Percentiles rank a stretch among this genome's conserved stretches.
Evolutionary conservation across 1,139 yeast species (phyloP).

Genomic region (Taphrina sp.): DNA sequence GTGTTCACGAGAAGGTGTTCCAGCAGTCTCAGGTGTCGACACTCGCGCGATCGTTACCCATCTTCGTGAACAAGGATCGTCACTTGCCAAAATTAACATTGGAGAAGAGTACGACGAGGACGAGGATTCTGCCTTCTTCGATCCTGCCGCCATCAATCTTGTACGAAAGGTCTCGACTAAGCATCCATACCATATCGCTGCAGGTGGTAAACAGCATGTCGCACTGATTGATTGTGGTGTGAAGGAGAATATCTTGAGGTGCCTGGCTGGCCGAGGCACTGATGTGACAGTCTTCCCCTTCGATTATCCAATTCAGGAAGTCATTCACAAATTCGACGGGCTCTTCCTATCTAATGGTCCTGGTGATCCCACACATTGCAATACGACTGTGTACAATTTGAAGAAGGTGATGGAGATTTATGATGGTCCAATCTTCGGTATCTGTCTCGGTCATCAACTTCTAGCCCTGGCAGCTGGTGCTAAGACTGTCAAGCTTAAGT

Average conservation of each 20-base stretch:
- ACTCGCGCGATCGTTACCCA: conserved; percentile 90
- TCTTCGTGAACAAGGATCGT: conserved; percentile 92
- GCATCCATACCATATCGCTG: conserved; percentile 83
- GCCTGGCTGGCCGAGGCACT: conserved; percentile 91
- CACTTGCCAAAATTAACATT: conserved; percentile 81
- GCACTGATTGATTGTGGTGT: conserved; percentile 98
- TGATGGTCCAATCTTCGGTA: conserved; percentile 90
- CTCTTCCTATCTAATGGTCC: conserved; percentile 95
- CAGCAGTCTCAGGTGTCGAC: conserved; percentile 96
- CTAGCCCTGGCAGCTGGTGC: conserved; percentile 94
- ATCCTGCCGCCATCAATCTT: conserved; percentile 86
- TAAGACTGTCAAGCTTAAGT: conserved; percentile 81
- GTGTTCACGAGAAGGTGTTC: conserved; percentile 95
- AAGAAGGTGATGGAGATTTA: conserved; percentile 65
- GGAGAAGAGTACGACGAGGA: conserved; percentile 91
- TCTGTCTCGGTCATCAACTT: conserved; percentile 94
- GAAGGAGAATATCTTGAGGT: conserved; percentile 91
- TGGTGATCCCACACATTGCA: conserved; percentile 96
- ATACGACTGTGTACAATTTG: conserved; percentile 72
- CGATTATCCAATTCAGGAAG: conserved; percentile 86
- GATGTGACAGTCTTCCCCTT: conserved; percentile 94
- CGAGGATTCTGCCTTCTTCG: conserved; percentile 86
- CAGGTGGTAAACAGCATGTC: conserved; percentile 61
- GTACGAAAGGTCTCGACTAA: conserved; percentile 94
- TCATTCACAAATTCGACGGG: conserved; percentile 91